Percentiles rank a stretch among this genome's conserved stretches.
Conservation (phyloP, 352 stramenopile species). For the Phytophthora macrochlamydospora region DNA sequence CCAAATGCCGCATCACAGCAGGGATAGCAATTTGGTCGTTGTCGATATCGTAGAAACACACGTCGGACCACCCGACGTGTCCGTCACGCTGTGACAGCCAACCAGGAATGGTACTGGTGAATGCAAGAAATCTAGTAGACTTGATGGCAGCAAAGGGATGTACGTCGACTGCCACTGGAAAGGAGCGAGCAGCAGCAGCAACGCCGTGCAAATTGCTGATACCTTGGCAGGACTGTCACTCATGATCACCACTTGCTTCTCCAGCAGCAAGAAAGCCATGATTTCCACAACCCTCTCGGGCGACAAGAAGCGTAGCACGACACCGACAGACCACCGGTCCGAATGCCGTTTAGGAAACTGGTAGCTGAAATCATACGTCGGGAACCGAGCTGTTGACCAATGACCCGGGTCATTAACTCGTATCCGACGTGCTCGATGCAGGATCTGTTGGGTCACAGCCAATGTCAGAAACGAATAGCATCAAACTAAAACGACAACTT, state of each 20-base stretch:
- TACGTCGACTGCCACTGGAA: slow-evolving; percentile 91
- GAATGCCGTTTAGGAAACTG: slow-evolving; percentile 76
- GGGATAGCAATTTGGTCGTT: slow-evolving; percentile 53
- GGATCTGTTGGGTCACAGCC: slow-evolving; percentile 46
- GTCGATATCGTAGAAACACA: slow-evolving; percentile 88
- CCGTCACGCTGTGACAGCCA: slow-evolving; percentile 60
- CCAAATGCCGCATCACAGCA: slow-evolving; percentile 48
- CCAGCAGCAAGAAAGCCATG: slow-evolving; percentile 68
- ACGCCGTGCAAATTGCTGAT: slow-evolving; percentile 68
- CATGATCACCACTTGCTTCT: slow-evolving; percentile 86
- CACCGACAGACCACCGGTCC: slow-evolving; percentile 73
- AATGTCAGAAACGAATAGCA: slow-evolving; percentile 1
- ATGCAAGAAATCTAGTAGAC: slow-evolving; percentile 81
- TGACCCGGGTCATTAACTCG: slow-evolving; percentile 71
- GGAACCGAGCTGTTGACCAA: slow-evolving; percentile 66
- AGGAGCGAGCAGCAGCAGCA: slow-evolving; percentile 73
- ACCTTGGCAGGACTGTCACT: slow-evolving; percentile 68
- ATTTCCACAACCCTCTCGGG: slow-evolving; percentile 74
- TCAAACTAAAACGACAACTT: slow-evolving; percentile 9
- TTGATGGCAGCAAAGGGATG: slow-evolving; percentile 77
- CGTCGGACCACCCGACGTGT: slow-evolving; percentile 77
- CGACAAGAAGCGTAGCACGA: slow-evolving; percentile 65
- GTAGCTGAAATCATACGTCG: slow-evolving; percentile 71
- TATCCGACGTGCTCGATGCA: slow-evolving; percentile 64
- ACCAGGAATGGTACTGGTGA: slow-evolving; percentile 84